A percentile compares a stretch with the other conserved stretches of the same genome.
Evolutionary conservation across 176 grass and related monocot genomes (phyloP).

Genomic region (Zoysia japonica): DNA sequence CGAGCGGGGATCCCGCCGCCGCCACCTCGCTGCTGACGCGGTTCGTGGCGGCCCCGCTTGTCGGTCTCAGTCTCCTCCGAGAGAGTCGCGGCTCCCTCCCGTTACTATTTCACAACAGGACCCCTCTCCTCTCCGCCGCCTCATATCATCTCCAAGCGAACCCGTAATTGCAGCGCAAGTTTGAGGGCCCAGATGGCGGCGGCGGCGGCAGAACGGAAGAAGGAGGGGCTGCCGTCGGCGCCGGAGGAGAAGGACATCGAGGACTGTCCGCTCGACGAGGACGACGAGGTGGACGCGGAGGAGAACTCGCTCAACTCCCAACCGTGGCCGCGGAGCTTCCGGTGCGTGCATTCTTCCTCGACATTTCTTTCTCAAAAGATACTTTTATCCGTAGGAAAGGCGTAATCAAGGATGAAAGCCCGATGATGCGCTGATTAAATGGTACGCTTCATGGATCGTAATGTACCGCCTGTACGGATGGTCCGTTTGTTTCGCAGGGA

Average conservation of each 20-base stretch:
- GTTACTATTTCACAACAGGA: not conserved
- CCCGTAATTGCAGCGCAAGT: not conserved
- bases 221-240: conserved; percentile 13
- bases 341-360: conserved; percentile 28
- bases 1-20: not conserved
- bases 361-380: not conserved
- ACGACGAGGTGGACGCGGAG: conserved; percentile 8
- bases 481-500: conserved; percentile 48
- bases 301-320: conserved; percentile 46
- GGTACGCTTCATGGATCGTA: not conserved
- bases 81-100: not conserved
- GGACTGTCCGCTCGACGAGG: conserved; percentile 25
- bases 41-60: not conserved
- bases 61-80: not conserved
- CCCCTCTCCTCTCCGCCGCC: not conserved
- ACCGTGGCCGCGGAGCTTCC: conserved; percentile 78
- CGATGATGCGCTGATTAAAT: not conserved
- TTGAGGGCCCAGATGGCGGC: not conserved
- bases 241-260: conserved; percentile 55
- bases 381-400: not conserved
- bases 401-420: not conserved
- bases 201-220: conserved; percentile 6
- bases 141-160: too few species aligned
- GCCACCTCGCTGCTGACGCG: not conserved
- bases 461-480: not conserved